Conservation (phyloP, 2,329 filamentous ascomycete genomes). For the Xylaria sp. region DNA sequence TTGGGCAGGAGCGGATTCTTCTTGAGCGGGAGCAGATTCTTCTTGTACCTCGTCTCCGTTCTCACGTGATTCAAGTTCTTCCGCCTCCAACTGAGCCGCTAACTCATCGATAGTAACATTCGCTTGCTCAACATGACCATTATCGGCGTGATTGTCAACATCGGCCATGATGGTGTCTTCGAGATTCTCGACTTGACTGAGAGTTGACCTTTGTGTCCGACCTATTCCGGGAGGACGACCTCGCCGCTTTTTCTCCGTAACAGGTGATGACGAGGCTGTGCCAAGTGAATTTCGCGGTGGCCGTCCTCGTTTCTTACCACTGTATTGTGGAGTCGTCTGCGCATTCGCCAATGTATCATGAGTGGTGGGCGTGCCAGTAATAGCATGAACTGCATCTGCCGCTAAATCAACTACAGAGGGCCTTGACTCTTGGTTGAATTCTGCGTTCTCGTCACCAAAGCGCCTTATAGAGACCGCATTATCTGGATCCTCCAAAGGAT, state of each 20-base stretch:
- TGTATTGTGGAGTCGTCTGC: slow-evolving; percentile 37
- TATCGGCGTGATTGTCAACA: slow-evolving; percentile 33
- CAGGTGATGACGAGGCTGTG: slow-evolving; percentile 28
- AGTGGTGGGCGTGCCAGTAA: slow-evolving; percentile 40
- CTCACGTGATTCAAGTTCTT: slow-evolving; percentile 44
- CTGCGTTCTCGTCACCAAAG: slow-evolving; percentile 35
- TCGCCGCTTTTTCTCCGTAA: slow-evolving; percentile 29
- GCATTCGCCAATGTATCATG: slow-evolving; percentile 11
- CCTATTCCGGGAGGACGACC: slow-evolving; percentile 37
- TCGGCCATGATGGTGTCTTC: slow-evolving; percentile 36
- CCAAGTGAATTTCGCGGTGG: slow-evolving; percentile 44
- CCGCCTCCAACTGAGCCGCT: slow-evolving; percentile 49
- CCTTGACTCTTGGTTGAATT: slow-evolving; percentile 20
- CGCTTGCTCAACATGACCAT: slow-evolving; percentile 34
- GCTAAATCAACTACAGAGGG: slow-evolving; percentile 55
- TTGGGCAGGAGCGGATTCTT: slow-evolving; percentile 19
- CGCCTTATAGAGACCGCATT: slow-evolving; percentile 47
- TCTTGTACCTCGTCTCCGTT: slow-evolving; percentile 24
- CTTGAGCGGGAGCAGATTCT: slow-evolving; percentile 19
- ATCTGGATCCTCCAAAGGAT: slow-evolving; percentile 58
- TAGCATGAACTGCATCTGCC: slow-evolving; percentile 49
- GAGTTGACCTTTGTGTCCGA: slow-evolving; percentile 44
- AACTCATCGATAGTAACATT: slow-evolving; percentile 47
- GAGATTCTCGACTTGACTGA: slow-evolving; percentile 38
- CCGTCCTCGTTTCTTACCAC: slow-evolving; percentile 46